Base-by-base conservation (phyloP, 306 rosid genomes). In the Trifolium fragiferum region DNA sequence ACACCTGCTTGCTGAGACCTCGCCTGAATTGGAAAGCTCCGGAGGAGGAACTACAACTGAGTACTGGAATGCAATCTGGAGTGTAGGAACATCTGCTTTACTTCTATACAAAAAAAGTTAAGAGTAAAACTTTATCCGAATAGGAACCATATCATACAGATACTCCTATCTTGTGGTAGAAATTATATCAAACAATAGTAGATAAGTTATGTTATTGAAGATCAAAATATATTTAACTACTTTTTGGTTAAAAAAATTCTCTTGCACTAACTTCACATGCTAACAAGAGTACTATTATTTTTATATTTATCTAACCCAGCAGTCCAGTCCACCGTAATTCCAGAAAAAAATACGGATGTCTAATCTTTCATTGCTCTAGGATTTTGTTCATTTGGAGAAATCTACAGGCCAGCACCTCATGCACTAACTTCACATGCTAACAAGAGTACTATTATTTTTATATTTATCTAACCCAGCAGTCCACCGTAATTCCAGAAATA, bases 41-140 rank as follows among this genome's bases (percentile, higher is more conserved):
- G 80, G 80, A 25, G 96, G 93, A 67, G 98, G 95, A 77, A 90
- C 91, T 47, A 88, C 94, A 76, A 94, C 97, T 32, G 97, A 80
- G 74, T 94, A 94, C 62, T 91, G 98, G 84, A 94, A 94, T 32
- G 94, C 98, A 79, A 91, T 88, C 81, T 94, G 98, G 81, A 94
- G 67, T 3, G 86, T 83, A 71, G 98, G 97, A 84, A 86, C 84
- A 68, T 90, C 97, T 68, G 97, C 69, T 58, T 74, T 78, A 79
- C 83, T 87, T 77, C 98, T 94, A 86, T 75, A 63, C 50, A 72
- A 46, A 82, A 62, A 21, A 50, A 11, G 68, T 32, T 32, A 40
- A 79, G 4, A 53, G 49, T 16, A 58, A 33, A 68, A 68, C 66
- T 35, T 61, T 60, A 77, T 71, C 64, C 70, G 74, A 82, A 70